Evolutionary conservation across 768 basidiomycete genomes (phyloP), one percentile per base, ranked within the genome.

Genomic region (Xerocomellus intermedius): DNA sequence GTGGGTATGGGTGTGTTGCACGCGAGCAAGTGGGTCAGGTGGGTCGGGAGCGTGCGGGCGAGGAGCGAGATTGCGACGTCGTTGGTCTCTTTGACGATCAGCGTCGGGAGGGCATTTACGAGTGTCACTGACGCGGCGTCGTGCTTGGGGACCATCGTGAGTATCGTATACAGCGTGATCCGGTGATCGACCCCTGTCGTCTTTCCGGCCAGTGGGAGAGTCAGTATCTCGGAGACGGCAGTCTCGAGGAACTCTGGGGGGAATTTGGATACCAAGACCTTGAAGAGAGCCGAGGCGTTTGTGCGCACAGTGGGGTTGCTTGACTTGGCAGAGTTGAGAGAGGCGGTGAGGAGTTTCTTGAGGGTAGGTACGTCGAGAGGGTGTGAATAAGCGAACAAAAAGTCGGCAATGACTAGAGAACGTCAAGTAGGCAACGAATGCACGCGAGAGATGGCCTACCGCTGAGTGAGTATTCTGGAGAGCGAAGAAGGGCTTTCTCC

Each of bases 161-260:
- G 77, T 85, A 98, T 92, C 1, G 82, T 79, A 72, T 92, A 95
- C 9, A 98, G 75, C 0, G 87, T 77, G 5, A 85, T 69, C 17
- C 95, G 85, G 67, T 98, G 94, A 52, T 96, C 96, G 2, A 89
- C 81, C 2, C 93, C 92, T 1, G 86, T 74, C 0, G 94, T 91
- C 76, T 97, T 99, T 21, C 92, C 89, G 0, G 85, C 70, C 62
- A 87, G 86, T 2, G 93, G 89, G 0, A 93, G 77, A n/a, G 75
- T 73, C 10, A 94, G 73, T 5, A 94, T 69, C 58, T 96, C 92
- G 9, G 75, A 75, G 2, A 85, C 78, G 12, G 84, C 78, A 1
- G 75, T 57, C 7, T 76, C 74, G 10, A 77, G 62, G 22, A 79
- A 75, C 5, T 74, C 73, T 13, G 75, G 58, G 8, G 73, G 64